Evolutionary conservation across 345 rosid genomes (phyloP).

Genomic region (Boechera stricta): DNA sequence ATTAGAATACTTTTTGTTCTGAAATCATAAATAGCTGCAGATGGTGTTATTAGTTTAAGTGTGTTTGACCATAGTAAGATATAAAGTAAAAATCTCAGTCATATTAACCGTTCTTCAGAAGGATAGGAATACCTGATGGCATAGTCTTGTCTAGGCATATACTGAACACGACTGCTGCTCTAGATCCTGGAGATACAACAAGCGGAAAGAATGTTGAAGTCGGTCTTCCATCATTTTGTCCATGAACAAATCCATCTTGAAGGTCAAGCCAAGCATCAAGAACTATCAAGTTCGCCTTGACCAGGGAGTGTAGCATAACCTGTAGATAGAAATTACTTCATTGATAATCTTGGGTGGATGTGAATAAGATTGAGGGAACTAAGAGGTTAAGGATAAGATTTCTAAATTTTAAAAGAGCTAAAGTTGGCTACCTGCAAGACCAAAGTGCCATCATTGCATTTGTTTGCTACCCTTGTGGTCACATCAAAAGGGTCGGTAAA

Average conservation of each 20-base stretch:
- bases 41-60: slow-evolving; percentile 21
- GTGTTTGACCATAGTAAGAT: slow-evolving; percentile 8
- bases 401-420: neutral
- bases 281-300: slow-evolving; percentile 82
- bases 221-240: slow-evolving; percentile 80
- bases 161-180: slow-evolving; percentile 78
- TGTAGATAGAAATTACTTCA: slow-evolving; percentile 41
- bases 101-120: slow-evolving; percentile 25
- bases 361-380: slow-evolving; percentile 19
- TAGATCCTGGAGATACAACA: slow-evolving; percentile 76
- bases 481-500: slow-evolving; percentile 94
- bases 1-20: slow-evolving; percentile 6
- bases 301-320: slow-evolving; percentile 91
- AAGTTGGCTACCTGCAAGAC: slow-evolving; percentile 76
- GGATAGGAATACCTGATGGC: slow-evolving; percentile 55
- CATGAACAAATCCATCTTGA: slow-evolving; percentile 88
- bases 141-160: slow-evolving; percentile 60
- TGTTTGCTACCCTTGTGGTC: slow-evolving; percentile 77
- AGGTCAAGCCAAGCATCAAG: slow-evolving; percentile 94
- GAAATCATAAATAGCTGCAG: slow-evolving; percentile 24
- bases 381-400: slow-evolving; percentile 16
- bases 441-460: slow-evolving; percentile 79
- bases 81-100: slow-evolving; percentile 14
- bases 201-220: slow-evolving; percentile 80
- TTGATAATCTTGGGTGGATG: slow-evolving; percentile 19